A percentile compares a stretch with the other conserved stretches of the same genome.
Conservation (phyloP, 805 yeast species). For the Wickerhamiella spandovensis region DNA sequence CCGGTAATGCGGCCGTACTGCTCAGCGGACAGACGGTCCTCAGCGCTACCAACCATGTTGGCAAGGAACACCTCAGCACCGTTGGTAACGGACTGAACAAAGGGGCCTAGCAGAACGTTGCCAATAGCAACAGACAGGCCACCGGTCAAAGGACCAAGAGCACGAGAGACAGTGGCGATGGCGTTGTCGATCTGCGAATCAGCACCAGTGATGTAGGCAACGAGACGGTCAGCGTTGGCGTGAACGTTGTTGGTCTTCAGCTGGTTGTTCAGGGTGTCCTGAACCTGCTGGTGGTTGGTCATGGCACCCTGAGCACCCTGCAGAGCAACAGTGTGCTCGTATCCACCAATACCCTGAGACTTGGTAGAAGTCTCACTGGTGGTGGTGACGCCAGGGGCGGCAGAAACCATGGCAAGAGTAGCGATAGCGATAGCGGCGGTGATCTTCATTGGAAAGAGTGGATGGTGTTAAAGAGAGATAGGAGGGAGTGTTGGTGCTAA, state of each 20-base stretch:
- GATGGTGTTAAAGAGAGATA: neutral
- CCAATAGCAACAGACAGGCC: constrained; percentile 14
- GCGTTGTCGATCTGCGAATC: constrained; percentile 24
- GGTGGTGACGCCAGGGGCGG: neutral
- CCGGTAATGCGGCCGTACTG: constrained; percentile 11
- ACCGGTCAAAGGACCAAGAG: constrained; percentile 12
- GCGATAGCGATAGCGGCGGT: neutral
- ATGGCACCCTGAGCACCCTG: constrained; percentile 12
- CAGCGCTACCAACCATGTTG: constrained; percentile 14
- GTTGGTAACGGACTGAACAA: constrained; percentile 21
- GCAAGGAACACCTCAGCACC: constrained; percentile 22
- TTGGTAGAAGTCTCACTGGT: neutral
- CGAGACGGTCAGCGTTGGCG: constrained; percentile 10
- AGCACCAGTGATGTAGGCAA: constrained; percentile 20
- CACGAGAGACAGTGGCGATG: constrained; percentile 12
- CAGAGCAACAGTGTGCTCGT: neutral
- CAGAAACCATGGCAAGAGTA: neutral
- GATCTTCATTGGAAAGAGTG: constrained; percentile 2
- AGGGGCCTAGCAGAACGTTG: constrained; percentile 19
- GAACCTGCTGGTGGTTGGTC: constrained; percentile 13
- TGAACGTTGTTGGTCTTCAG: constrained; percentile 6
- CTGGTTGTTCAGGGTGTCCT: constrained; percentile 8
- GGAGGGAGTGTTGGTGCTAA: neutral
- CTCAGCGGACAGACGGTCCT: constrained; percentile 10
- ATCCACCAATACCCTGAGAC: neutral